These are phyloP conservation scores for Acanthamoeba pearcei DNA, from an alignment of 208 protist genomes.

Conservation along the genomic window DNA sequence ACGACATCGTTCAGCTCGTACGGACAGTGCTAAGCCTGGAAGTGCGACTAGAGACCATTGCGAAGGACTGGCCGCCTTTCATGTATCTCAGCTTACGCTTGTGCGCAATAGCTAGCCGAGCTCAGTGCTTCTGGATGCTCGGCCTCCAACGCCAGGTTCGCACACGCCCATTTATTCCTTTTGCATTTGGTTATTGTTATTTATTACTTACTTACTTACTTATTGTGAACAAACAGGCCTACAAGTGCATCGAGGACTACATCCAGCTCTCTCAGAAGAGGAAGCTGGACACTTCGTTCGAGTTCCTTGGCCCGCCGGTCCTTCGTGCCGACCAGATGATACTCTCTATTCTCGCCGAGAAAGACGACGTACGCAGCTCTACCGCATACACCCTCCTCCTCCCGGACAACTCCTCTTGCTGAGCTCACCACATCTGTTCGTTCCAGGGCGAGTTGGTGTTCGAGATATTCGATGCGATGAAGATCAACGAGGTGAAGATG, in stretches of 20 bases:
- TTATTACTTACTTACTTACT: not conserved
- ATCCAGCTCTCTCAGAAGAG: constrained; percentile 42
- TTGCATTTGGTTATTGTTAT: not conserved
- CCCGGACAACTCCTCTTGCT: not conserved
- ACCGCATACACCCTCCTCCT: not conserved
- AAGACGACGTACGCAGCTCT: constrained; percentile 31
- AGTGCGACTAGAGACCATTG: constrained; percentile 10
- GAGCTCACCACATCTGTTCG: not conserved
- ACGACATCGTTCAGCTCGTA: constrained; percentile 5
- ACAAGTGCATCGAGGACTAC: constrained; percentile 66
- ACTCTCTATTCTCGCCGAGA: constrained; percentile 29
- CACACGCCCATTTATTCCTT: not conserved
- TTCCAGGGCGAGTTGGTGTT: constrained; percentile 22
- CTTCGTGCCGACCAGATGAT: constrained; percentile 9
- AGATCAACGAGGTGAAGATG: constrained; percentile 67
- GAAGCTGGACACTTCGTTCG: not conserved
- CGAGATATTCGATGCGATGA: constrained; percentile 67
- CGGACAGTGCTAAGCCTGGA: not conserved
- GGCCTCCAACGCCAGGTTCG: constrained; percentile 59
- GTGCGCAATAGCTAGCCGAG: constrained; percentile 4
- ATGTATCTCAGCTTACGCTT: constrained; percentile 60
- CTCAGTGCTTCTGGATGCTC: constrained; percentile 51
- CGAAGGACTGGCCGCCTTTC: not conserved
- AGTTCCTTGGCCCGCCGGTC: constrained; percentile 57
- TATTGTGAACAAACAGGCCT: not conserved